phyloP scores from a whole-genome alignment of 257 asterid genomes.

The Leonotis leonurus region DNA sequence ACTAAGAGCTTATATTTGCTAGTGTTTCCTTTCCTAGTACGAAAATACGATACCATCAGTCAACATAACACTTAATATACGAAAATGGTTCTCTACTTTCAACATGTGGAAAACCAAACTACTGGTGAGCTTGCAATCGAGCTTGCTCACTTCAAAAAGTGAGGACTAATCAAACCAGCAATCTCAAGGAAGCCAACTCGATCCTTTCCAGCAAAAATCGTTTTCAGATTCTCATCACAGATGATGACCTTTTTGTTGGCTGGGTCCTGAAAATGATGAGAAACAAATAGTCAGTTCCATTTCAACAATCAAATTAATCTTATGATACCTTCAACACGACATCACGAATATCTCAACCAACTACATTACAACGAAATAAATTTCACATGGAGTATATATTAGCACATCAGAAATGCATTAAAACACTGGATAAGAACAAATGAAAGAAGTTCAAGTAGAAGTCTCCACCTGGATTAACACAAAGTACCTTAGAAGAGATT shows the following conservation, averaged over 20 bases:
- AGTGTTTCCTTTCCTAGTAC: slow-evolving; percentile 25
- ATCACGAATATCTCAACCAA: not conserved
- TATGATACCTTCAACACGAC: not conserved
- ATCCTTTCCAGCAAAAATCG: slow-evolving; percentile 61
- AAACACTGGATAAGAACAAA: not conserved
- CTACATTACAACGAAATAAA: not conserved
- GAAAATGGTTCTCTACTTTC: slow-evolving; percentile 12
- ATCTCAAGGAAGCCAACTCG: slow-evolving; percentile 91
- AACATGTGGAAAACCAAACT: slow-evolving; percentile 8
- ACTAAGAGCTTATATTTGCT: slow-evolving; percentile 10
- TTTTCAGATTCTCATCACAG: slow-evolving; percentile 90
- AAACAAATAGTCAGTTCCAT: not conserved
- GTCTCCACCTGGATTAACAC: not conserved
- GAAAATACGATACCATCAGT: slow-evolving; percentile 17
- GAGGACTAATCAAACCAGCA: slow-evolving; percentile 85
- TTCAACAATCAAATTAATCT: not conserved
- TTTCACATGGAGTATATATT: not conserved
- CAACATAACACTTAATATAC: slow-evolving; percentile 29
- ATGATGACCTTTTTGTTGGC: slow-evolving; percentile 66
- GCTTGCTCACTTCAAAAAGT: slow-evolving; percentile 60
- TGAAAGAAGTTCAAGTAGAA: not conserved
- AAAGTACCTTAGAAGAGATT: not conserved
- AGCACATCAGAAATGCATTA: not conserved
- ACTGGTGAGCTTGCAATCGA: too few species aligned
- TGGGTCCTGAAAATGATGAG: slow-evolving; percentile 55